Percentiles rank a stretch among this genome's conserved stretches.
These are phyloP conservation scores for Macadamia integrifolia DNA, from an alignment of 164 flowering plant genomes.

Conservation along the genomic window DNA sequence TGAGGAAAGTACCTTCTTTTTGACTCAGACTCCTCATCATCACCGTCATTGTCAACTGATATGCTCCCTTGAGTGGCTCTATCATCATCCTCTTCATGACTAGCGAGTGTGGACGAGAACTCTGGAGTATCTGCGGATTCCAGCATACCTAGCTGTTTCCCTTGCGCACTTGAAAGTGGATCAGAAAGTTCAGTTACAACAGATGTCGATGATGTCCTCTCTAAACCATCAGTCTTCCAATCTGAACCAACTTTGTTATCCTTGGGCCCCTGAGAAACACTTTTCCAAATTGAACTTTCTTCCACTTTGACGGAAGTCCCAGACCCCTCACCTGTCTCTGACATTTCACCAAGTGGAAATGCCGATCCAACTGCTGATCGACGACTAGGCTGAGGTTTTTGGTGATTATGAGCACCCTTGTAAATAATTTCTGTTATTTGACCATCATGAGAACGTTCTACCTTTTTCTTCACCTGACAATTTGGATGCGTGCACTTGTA, in stretches of 20 bases:
- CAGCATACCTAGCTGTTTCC: conserved; percentile 30
- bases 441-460: conserved; percentile 72
- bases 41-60: conserved; percentile 45
- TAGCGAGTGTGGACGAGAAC: conserved; percentile 56
- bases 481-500: conserved; percentile 74
- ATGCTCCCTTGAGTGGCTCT: conserved; percentile 47
- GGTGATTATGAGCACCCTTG: conserved; percentile 70
- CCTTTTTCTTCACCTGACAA: conserved; percentile 72
- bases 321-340: conserved; percentile 36
- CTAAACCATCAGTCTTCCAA: conserved; percentile 47
- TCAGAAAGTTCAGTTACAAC: conserved; percentile 55
- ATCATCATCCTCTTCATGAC: conserved; percentile 59
- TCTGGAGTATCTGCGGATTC: conserved; percentile 57
- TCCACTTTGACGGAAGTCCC: conserved; percentile 35
- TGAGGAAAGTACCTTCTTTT: conserved; percentile 50
- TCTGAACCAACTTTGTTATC: conserved; percentile 33
- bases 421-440: conserved; percentile 75
- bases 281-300: conserved; percentile 44
- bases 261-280: conserved; percentile 29
- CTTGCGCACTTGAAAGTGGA: conserved; percentile 37
- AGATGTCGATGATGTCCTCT: conserved; percentile 58
- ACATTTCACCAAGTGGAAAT: conserved; percentile 27
- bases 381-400: conserved; percentile 55
- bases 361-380: conserved; percentile 39
- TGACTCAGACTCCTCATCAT: conserved; percentile 59